Percentiles rank a stretch among this genome's conserved stretches.
phyloP scores from a whole-genome alignment of 2,329 filamentous ascomycete species.

The Colletotrichum melonis region DNA sequence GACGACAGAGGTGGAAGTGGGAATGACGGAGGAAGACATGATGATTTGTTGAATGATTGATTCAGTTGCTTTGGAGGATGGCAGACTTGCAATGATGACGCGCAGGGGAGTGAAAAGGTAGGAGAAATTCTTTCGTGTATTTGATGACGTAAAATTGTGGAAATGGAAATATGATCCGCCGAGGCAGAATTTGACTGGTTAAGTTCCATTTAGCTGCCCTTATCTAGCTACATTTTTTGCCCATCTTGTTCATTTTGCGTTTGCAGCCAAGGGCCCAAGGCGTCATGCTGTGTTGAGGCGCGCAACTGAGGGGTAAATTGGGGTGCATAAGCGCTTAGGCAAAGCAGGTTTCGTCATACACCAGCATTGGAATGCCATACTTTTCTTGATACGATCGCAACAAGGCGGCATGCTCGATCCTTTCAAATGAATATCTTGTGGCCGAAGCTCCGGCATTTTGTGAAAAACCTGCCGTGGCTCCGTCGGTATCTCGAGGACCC shows the following conservation, averaged over 20 bases:
- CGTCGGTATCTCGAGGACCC: not conserved
- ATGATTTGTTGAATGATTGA: conserved; percentile 32
- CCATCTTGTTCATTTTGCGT: not conserved
- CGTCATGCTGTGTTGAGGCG: not conserved
- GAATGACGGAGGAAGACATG: conserved; percentile 59
- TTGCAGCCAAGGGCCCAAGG: not conserved
- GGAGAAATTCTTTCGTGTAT: conserved; percentile 1
- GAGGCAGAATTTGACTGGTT: conserved; percentile 13
- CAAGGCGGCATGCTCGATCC: not conserved
- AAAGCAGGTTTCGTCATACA: not conserved
- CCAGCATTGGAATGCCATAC: not conserved
- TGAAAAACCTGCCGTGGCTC: not conserved
- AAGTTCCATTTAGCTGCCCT: not conserved
- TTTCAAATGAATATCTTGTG: not conserved
- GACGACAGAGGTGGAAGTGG: conserved; percentile 73
- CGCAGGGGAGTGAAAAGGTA: not conserved
- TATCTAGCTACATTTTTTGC: not conserved
- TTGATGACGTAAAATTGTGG: conserved; percentile 23
- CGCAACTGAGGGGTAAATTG: conserved; percentile 4
- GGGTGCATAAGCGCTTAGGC: not conserved
- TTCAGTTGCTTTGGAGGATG: not conserved
- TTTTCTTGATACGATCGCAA: not conserved
- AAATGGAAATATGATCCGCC: conserved; percentile 22
- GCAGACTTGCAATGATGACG: conserved; percentile 47
- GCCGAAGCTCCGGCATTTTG: not conserved